A percentile compares a stretch with the other conserved stretches of the same genome.
phyloP scores from a whole-genome alignment of 768 basidiomycete species.

The Leccinum subtestaceum region DNA sequence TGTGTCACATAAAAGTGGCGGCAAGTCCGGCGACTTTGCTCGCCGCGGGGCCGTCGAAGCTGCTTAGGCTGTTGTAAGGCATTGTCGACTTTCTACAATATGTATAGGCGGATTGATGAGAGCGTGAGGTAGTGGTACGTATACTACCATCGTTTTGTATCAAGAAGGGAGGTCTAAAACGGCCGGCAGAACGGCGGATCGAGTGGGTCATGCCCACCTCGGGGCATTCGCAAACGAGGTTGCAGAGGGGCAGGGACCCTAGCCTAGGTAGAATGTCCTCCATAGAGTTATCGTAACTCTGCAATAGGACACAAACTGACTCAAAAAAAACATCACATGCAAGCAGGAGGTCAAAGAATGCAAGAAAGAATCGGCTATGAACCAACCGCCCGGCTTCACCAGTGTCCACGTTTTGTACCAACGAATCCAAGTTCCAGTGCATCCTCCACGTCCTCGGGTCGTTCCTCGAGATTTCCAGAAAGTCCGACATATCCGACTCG shows the following conservation, averaged over 20 bases:
- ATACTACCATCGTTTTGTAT: not conserved
- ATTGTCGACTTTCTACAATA: not conserved
- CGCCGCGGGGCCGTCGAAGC: constrained; percentile 9
- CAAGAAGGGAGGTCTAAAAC: too few species aligned
- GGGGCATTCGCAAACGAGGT: too few species aligned
- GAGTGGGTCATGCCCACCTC: too few species aligned
- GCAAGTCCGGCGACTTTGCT: constrained; percentile 68
- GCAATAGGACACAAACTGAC: too few species aligned
- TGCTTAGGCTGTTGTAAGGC: not conserved
- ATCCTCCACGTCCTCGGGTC: constrained; percentile 42
- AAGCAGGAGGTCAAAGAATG: not conserved
- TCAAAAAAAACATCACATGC: too few species aligned
- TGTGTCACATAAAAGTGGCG: constrained; percentile 69
- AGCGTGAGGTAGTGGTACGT: not conserved
- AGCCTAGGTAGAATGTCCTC: too few species aligned
- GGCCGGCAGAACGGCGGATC: too few species aligned
- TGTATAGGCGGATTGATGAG: not conserved
- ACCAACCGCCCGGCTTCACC: constrained; percentile 34
- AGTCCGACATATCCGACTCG: constrained; percentile 53
- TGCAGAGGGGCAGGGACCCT: too few species aligned
- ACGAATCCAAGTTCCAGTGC: constrained; percentile 54
- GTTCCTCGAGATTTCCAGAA: constrained; percentile 32
- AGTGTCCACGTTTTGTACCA: constrained; percentile 48
- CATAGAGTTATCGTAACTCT: too few species aligned
- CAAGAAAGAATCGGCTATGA: not conserved